Base-by-base conservation (phyloP, 805 yeast genomes). In the Scheffersomyces coipomensis region DNA sequence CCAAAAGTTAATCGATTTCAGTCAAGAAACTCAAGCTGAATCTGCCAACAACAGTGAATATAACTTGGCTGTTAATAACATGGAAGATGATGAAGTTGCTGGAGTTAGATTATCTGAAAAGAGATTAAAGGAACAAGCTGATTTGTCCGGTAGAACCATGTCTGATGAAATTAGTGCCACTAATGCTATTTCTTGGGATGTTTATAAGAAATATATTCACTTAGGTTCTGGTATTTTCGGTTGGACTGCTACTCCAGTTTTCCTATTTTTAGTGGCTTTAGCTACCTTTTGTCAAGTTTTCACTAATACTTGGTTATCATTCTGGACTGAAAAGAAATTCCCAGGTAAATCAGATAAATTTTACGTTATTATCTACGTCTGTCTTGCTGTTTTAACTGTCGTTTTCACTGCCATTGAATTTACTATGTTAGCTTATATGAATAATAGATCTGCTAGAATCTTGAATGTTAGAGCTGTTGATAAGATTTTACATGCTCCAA, bases 1-100 rank as follows among this genome's bases (percentile, higher is more conserved):
- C 52, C 62, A 60, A 16, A 67, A 71, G 11, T 65, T 83, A 49
- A 68, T 82, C 64, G 71, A 75, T 31, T 78, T 62, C 48, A 63
- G 72, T 41, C 41, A 65, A 15, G 56, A 55, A 17, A 56, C 15
- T 47, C 54, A 35, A 69, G 62, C 40, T 52, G 73, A 49, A 51
- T 56, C 24, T 57, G 37, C 41, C 13, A 31, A 37, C 29, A 22
- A 22, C 19, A 36, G 22, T 35, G 31, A 34, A n/a, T 19, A 34
- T 17, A 25, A 32, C 6, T 33, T 21, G n/a, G 33, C 19, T 39
- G 40, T 25, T 24, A 22, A 22, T 24, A 34, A 22, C 33, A 24
- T 34, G n/a, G 29, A 29, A 17, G 30, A 39, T 34, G 17, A 35
- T 6, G 33, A 23, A 12, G 11, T n/a, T 11, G 19, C 8, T 12